Conservation (phyloP, 2,329 filamentous ascomycete species). For the Drechslerella stenobrocha region DNA sequence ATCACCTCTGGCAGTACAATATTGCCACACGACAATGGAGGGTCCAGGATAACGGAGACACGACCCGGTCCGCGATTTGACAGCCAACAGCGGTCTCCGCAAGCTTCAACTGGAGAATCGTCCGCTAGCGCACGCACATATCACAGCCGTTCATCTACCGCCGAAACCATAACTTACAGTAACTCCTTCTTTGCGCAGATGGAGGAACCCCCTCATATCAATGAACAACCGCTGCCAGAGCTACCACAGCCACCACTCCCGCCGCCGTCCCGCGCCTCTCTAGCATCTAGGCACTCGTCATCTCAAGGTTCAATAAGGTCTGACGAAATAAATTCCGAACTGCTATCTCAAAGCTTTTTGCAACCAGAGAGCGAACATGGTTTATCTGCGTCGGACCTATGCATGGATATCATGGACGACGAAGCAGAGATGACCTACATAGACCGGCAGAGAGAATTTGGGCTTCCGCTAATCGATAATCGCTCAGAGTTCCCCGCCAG, state of each 20-base stretch:
- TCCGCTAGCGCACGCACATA: neutral
- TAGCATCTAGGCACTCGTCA: conserved; percentile 17
- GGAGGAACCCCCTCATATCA: conserved; percentile 17
- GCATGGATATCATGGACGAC: neutral
- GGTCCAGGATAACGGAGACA: neutral
- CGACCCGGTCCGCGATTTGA: neutral
- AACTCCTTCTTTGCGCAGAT: conserved; percentile 28
- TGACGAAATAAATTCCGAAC: conserved; percentile 15
- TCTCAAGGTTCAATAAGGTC: conserved; percentile 38
- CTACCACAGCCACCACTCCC: conserved; percentile 11
- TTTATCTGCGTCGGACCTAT: conserved; percentile 4
- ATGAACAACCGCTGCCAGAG: neutral
- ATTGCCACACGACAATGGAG: conserved; percentile 6
- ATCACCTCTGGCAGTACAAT: conserved; percentile 29
- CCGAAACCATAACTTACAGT: neutral
- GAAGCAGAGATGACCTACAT: neutral
- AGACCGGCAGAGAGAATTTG: neutral
- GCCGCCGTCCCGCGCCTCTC: neutral
- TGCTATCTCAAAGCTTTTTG: conserved; percentile 29
- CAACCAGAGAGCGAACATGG: conserved; percentile 20
- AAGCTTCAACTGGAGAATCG: neutral
- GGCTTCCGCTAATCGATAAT: neutral
- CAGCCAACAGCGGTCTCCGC: neutral
- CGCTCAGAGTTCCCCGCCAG: neutral
- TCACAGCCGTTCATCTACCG: neutral